Conservation (phyloP, 331 rosid species). For the Quercus phellos region DNA sequence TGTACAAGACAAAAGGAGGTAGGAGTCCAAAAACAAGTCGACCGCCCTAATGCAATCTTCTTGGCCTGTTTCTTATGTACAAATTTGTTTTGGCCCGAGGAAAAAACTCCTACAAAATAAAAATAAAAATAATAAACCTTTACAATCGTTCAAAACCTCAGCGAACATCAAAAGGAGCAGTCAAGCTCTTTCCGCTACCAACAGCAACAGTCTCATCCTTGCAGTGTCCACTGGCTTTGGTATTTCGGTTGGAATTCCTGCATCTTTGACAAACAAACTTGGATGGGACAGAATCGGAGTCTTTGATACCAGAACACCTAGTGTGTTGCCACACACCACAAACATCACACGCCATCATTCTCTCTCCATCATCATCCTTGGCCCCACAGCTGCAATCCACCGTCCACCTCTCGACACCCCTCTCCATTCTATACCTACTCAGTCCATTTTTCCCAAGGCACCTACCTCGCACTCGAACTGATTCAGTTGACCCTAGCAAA, state of each 20-base stretch:
- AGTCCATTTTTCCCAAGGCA: constrained; percentile 58
- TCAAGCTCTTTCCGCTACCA: constrained; percentile 32
- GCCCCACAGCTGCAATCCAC: constrained; percentile 93
- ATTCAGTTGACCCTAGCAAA: constrained; percentile 46
- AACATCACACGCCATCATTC: constrained; percentile 86
- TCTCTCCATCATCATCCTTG: constrained; percentile 90
- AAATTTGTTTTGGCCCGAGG: constrained; percentile 30
- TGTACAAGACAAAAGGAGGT: constrained; percentile 20
- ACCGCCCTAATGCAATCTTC: constrained; percentile 1
- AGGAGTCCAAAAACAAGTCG: constrained; percentile 25
- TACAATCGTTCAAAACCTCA: constrained; percentile 23
- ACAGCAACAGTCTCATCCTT: constrained; percentile 42
- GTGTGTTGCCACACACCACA: constrained; percentile 94
- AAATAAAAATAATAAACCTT: constrained; percentile 1
- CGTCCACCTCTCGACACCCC: constrained; percentile 93
- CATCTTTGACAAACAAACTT: constrained; percentile 68
- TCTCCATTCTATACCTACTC: constrained; percentile 77
- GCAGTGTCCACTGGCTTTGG: constrained; percentile 39
- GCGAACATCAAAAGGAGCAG: constrained; percentile 38
- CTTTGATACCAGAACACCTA: constrained; percentile 64
- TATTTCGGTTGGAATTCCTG: constrained; percentile 27
- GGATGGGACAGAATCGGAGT: constrained; percentile 58
- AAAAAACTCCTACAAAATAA: constrained; percentile 2
- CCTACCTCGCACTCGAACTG: constrained; percentile 59
- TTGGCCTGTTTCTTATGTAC: constrained; percentile 34